phyloP scores from a whole-genome alignment of 148 eudicot species.

The Rhododendron williamsianum region DNA sequence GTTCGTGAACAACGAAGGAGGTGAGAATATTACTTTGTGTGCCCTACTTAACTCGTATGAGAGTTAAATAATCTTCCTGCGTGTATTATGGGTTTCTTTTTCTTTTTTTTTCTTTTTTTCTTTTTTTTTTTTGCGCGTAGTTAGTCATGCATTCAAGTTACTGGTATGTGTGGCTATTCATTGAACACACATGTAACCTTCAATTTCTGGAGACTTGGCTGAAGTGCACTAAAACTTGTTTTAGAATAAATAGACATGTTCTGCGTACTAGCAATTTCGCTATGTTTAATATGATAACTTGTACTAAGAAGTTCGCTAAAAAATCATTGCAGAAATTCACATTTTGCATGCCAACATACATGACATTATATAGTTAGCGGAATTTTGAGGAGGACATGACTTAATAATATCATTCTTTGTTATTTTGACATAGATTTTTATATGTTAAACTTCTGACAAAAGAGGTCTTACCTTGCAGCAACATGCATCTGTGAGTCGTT shows the following conservation, averaged over 20 bases:
- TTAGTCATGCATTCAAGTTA: not conserved
- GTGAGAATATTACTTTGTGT: constrained; percentile 27
- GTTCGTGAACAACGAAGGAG: constrained; percentile 78
- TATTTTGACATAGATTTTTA: not conserved
- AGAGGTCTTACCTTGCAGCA: not conserved
- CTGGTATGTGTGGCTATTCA: not conserved
- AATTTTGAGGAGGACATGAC: not conserved
- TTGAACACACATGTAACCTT: not conserved
- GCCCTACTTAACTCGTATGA: not conserved
- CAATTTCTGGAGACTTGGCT: not conserved
- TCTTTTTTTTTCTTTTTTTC: not conserved
- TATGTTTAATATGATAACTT: not conserved
- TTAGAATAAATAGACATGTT: not conserved
- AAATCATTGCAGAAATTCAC: not conserved
- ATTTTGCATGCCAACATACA: constrained; percentile 1
- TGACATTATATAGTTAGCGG: not conserved
- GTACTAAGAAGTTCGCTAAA: not conserved
- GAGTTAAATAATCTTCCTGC: not conserved
- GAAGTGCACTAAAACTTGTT: not conserved
- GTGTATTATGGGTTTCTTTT: not conserved
- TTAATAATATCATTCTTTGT: not conserved
- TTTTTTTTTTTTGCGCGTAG: not conserved
- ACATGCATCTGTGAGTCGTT: not conserved
- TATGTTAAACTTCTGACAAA: not conserved
- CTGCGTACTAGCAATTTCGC: not conserved